phyloP scores from a whole-genome alignment of 108 stramenopile species.

The Stephanodiscus triporus region DNA sequence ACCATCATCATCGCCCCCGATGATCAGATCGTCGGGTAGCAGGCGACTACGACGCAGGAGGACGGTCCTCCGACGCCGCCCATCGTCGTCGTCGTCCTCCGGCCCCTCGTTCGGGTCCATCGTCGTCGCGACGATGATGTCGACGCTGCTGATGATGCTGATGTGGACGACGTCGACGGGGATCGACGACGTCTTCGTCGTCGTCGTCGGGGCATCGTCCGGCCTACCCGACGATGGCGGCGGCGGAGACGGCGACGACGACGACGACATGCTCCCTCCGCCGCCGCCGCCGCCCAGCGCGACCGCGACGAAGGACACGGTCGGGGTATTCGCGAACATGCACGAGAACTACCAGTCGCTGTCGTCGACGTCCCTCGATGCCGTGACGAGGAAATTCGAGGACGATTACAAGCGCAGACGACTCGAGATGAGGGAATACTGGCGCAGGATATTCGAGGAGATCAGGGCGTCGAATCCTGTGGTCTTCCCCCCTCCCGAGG shows the following conservation, averaged over 20 bases:
- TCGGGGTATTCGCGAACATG: constrained; percentile 12
- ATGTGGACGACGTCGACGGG: neutral
- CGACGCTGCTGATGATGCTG: neutral
- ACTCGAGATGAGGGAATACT: constrained; percentile 44
- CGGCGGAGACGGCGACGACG: neutral
- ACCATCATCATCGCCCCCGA: too few relatives aligned
- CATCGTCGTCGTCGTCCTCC: too few relatives aligned
- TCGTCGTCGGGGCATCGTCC: too few relatives aligned
- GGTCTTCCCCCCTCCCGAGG: constrained; percentile 23
- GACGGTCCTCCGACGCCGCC: too few relatives aligned
- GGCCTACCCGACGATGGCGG: neutral
- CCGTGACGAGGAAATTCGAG: constrained; percentile 28
- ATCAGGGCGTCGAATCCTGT: constrained; percentile 48
- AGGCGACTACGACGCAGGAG: too few relatives aligned
- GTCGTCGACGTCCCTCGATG: constrained; percentile 28
- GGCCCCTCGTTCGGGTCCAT: neutral
- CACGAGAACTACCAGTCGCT: constrained; percentile 28
- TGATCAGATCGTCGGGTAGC: too few relatives aligned
- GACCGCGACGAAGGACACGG: neutral
- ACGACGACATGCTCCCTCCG: neutral
- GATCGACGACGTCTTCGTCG: neutral
- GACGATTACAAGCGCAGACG: constrained; percentile 23
- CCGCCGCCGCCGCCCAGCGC: neutral
- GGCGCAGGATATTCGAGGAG: constrained; percentile 65
- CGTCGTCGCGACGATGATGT: neutral